Base-by-base conservation (phyloP, 202 grass and related monocot genomes). In the Cymbopogon flexuosus region DNA sequence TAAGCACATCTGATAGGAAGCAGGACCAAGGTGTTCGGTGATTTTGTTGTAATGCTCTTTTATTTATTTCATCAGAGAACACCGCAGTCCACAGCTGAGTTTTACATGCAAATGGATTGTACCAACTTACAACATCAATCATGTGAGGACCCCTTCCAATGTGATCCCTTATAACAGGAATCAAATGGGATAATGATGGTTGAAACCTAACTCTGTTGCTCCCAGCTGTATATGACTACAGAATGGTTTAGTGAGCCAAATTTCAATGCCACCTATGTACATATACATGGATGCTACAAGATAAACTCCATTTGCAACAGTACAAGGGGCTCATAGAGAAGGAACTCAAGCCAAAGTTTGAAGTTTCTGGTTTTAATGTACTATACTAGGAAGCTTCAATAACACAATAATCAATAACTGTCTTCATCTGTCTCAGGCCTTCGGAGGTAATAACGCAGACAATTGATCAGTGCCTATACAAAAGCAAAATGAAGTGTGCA, bases 371-470 rank as follows among this genome's bases (percentile, higher is more conserved):
- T 58, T 52, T 56, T 27, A 80, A 62, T 61, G 22, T 61, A 61
- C 37, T 23, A 12, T 23, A 12, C 58, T n/a, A 60, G 45, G 10
- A 77, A 58, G 15, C 9, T 11, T 21, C 21, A 8, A 39, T 36
- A 52, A 11, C 73, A 74, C 1, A 79, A 54, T 21, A 58, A 85
- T 98, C 84, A 98, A 82, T 93, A 98, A 67, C 90, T 98, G 29
- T 91, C 96, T 72, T 98, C 96, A 63, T 98, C 92, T 6, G 96
- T 87, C 71, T 95, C 92, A n/a, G 96, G 96, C 86, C 96, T 93
- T 71, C 90, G 87, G 42, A 98, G 85, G 73, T 91, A 98, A 60
- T 90, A 98, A 16, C 90, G 92, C 65, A 98, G 76, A 49, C 72
- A 88, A 65, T 98, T 95, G 23, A 79, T 83, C 76, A 95, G 54